Percentiles rank a stretch among this genome's conserved stretches.
Conservation (phyloP, 306 rosid genomes). For the Quercus bicolor region DNA sequence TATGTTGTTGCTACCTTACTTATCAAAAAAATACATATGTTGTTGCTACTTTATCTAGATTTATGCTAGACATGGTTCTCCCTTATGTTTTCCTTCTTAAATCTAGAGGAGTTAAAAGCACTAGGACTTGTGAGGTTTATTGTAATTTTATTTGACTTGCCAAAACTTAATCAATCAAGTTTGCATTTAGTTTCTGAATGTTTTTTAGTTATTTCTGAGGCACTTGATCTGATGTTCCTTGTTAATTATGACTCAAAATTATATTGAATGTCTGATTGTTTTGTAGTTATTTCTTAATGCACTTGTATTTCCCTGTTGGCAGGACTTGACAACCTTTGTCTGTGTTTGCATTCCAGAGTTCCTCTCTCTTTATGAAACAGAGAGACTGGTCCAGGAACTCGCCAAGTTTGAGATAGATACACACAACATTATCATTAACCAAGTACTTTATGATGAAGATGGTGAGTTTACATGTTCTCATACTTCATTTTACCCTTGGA, state of each 20-base stretch:
- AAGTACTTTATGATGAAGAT: conserved; percentile 84
- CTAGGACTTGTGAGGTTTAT: neutral
- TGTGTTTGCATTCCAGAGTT: conserved; percentile 99
- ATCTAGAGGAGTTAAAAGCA: neutral
- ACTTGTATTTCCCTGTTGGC: conserved; percentile 34
- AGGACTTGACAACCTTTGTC: conserved; percentile 95
- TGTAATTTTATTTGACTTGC: neutral
- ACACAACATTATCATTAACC: conserved; percentile 94
- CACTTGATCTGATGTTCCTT: neutral
- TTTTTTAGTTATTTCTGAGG: neutral
- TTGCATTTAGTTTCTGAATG: neutral
- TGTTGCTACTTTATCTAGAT: too few relatives aligned
- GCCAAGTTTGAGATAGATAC: conserved; percentile 95
- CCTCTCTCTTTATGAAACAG: conserved; percentile 95
- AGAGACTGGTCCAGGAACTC: conserved; percentile 96
- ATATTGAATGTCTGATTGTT: neutral
- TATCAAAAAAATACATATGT: too few relatives aligned
- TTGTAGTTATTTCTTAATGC: conserved; percentile 9
- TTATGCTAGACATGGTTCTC: too few relatives aligned
- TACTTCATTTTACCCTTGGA: neutral
- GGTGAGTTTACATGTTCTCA: conserved; percentile 38
- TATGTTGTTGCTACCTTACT: too few relatives aligned
- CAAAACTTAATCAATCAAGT: neutral
- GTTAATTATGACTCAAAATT: neutral
- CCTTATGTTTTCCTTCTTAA: neutral